phyloP scores from a whole-genome alignment of 1,139 yeast species.

The Suhomyces bolitotheri region DNA sequence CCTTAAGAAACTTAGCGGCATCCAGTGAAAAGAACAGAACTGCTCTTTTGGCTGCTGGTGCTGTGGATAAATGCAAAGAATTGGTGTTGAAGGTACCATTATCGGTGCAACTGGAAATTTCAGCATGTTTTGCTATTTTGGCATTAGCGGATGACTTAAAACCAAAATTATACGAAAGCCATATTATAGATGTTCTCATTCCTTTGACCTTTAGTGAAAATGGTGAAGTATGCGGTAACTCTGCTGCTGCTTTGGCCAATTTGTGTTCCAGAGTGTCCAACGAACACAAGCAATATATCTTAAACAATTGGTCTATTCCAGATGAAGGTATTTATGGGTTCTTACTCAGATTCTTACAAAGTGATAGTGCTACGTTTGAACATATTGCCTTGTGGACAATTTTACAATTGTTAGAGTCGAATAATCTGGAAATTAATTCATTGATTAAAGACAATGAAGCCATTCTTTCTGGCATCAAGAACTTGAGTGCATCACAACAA shows the following conservation, averaged over 20 bases:
- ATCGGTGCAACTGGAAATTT: constrained; percentile 90
- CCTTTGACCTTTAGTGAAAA: constrained; percentile 87
- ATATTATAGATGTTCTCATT: constrained; percentile 82
- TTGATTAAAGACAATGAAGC: constrained; percentile 61
- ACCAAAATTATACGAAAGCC: constrained; percentile 78
- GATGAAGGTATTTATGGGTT: constrained; percentile 87
- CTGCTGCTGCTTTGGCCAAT: constrained; percentile 97
- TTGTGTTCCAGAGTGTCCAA: constrained; percentile 81
- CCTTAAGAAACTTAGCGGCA: constrained; percentile 93
- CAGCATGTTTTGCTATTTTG: constrained; percentile 95
- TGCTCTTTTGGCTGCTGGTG: constrained; percentile 92
- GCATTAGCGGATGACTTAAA: constrained; percentile 96
- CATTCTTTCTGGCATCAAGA: constrained; percentile 58
- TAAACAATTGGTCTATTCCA: constrained; percentile 78
- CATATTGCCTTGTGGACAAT: constrained; percentile 98
- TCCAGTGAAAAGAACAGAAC: constrained; percentile 89
- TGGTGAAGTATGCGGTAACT: constrained; percentile 96
- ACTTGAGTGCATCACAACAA: constrained; percentile 46
- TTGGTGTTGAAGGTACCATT: constrained; percentile 82
- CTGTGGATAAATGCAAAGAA: constrained; percentile 90
- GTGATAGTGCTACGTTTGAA: constrained; percentile 94
- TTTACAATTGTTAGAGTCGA: constrained; percentile 86
- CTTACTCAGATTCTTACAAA: constrained; percentile 72
- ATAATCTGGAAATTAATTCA: constrained; percentile 66
- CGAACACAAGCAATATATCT: constrained; percentile 73